Evolutionary conservation across 202 grass and related monocot genomes (phyloP), one percentile per base, ranked within the genome.

Genomic region (Carex sylvatica): DNA sequence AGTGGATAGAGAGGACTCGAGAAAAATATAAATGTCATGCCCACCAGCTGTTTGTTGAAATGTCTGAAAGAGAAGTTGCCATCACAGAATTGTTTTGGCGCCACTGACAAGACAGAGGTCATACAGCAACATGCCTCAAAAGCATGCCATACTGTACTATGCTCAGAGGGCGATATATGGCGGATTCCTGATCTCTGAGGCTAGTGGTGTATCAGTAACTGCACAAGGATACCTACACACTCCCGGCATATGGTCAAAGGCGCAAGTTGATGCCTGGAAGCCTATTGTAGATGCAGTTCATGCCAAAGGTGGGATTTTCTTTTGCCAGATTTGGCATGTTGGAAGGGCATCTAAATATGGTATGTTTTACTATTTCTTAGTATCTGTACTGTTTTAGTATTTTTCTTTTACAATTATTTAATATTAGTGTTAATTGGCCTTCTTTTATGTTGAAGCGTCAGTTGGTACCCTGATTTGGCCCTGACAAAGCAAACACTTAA

Each of bases 261-360:
- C 88, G 42, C 91, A 93, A 76, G 86, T 90, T 2, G 88, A 90
- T 4, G 86, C 88, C 2, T 93, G 91, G 91, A 86, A 86, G 22
- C 86, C 88, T 0, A 68, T 93, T 33, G 84, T 93, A 9, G 68
- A 88, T 46, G 85, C 81, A 8, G 89, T 91, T 65, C 86, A 91
- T 75, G 80, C 77, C 28, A 91, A 91, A 72, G 86, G 80, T 1
- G 86, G 78, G 0, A 49, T 88, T 18, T 88, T 88, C 79, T 91
- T 91, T 54, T 88, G 86, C 33, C 89, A 91, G 59, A 83, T 91
- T 65, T 91, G 89, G 86, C 86, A 91, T 80, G 68, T 55, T 13
- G 86, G 86, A 20, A 83, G 89, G 62, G 86, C 70, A 24, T 91
- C 89, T 22, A 83, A 86, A 28, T 73, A 42, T 53, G 78, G 87